Evolutionary conservation across 306 rosid genomes (phyloP).

Genomic region (Fagus crenata): DNA sequence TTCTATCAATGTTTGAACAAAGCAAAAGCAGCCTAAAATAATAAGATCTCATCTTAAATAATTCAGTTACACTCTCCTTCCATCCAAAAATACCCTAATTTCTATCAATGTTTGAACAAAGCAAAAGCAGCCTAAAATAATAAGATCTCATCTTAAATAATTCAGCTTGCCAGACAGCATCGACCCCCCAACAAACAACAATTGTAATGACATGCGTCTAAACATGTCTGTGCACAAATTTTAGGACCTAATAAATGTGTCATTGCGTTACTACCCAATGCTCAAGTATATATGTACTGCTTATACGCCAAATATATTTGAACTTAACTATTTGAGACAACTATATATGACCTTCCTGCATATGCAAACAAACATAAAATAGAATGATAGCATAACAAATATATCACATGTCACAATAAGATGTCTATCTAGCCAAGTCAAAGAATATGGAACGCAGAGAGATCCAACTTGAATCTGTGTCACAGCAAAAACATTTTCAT

Average conservation of each 20-base stretch:
- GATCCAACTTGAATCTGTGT: too few relatives aligned
- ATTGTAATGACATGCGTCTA: background rate
- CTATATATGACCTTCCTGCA: background rate
- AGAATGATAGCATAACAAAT: background rate
- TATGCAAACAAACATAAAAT: background rate
- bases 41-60: background rate
- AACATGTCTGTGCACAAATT: background rate
- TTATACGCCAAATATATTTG: background rate
- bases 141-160: background rate
- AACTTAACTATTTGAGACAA: background rate
- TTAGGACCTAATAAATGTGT: background rate
- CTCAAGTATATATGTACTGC: background rate
- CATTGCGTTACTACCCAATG: background rate
- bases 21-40: background rate
- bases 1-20: background rate
- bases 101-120: background rate
- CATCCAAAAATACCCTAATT: too few relatives aligned
- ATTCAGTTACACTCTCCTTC: background rate
- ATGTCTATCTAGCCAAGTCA: too few relatives aligned
- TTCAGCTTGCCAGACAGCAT: background rate
- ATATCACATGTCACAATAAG: background rate
- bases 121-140: background rate
- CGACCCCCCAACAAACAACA: background rate
- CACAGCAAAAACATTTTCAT: background rate
- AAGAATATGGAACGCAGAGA: too few relatives aligned